Base-by-base conservation (phyloP, 2,329 filamentous ascomycete species). In the Ceratocystis lukuohia region DNA sequence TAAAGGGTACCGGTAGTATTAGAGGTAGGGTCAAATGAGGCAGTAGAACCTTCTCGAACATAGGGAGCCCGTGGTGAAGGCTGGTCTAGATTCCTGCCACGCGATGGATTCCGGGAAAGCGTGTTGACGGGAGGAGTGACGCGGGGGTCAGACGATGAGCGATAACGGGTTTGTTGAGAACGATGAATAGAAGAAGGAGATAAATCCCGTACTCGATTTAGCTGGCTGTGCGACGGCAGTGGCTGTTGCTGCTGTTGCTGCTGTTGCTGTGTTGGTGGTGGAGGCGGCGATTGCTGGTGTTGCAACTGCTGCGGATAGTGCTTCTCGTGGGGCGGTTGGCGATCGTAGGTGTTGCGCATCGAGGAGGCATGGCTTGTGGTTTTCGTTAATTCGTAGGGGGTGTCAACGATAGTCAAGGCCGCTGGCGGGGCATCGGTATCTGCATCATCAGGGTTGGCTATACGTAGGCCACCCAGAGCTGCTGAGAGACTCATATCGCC, bases 401-500 rank as follows among this genome's bases (percentile, higher is more conserved):
- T 3, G 25, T 66, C 50, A 30, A 45, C 56, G 45, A 53, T 28
- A 25, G 64, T 68, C 63, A 48, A 64, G 12, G 17, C 37, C 44
- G 46, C 68, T 68, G 66, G 70, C 65, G 66, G 71, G 69, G 69
- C 73, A 57, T 74, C 75, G 70, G 84, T 82, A 12, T 57, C 53
- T 25, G 53, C 53, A 77, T 94, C 86, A 78, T 96, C 92, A 66
- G 93, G 93, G 76, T 97, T 99, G 72, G 94, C 93, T 76, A 99
- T 97, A 75, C 93, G 90, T 76, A 99, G 81, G 73, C 93, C 93
- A 73, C 94, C 94, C 73, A 97, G 83, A 73, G 91, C 90, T 79
- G 92, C 89, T 74, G 91, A 94, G 71, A 97, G 85, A 77, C 89
- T 96, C 75, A 96, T 79, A 80, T 96, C 91, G 77, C 89, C 90